Evolutionary conservation across 305 asterid genomes (phyloP).

Genomic region (Rubia tinctorum): DNA sequence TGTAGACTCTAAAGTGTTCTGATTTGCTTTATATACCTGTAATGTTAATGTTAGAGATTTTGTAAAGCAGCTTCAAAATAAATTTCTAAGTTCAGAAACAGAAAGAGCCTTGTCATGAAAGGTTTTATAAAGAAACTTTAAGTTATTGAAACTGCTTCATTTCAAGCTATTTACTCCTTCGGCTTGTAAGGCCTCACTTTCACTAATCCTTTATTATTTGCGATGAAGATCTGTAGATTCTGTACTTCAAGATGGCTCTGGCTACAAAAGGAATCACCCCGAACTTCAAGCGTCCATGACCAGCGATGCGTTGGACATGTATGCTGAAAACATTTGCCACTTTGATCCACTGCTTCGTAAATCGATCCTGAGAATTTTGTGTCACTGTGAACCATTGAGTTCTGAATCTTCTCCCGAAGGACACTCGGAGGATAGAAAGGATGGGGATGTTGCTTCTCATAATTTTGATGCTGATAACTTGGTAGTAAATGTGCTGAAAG

Average conservation of each 20-base stretch:
- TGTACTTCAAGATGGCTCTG: conserved; percentile 31
- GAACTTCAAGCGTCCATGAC: conserved; percentile 43
- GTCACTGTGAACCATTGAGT: conserved; percentile 63
- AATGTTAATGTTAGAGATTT: not conserved
- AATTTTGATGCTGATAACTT: conserved; percentile 31
- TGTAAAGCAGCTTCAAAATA: too few relatives aligned
- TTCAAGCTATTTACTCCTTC: conserved; percentile 17
- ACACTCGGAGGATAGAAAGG: conserved; percentile 36
- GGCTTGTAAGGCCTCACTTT: conserved; percentile 12
- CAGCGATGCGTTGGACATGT: conserved; percentile 47
- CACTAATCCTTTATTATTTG: conserved; percentile 26
- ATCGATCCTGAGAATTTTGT: conserved; percentile 74
- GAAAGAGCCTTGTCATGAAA: too few relatives aligned
- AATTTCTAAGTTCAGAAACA: too few relatives aligned
- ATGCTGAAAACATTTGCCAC: conserved; percentile 67
- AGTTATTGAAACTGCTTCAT: not conserved
- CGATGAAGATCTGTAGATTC: conserved; percentile 50
- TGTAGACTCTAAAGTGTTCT: not conserved
- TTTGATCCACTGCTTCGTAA: conserved; percentile 62
- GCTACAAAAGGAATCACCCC: conserved; percentile 42
- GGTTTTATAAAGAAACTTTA: not conserved
- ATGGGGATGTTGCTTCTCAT: conserved; percentile 34
- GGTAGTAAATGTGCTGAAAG: conserved; percentile 40
- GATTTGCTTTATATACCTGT: not conserved
- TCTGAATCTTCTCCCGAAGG: conserved; percentile 27